phyloP scores from a whole-genome alignment of 75 land plant genomes.

The Adiantum capillusveneris region DNA sequence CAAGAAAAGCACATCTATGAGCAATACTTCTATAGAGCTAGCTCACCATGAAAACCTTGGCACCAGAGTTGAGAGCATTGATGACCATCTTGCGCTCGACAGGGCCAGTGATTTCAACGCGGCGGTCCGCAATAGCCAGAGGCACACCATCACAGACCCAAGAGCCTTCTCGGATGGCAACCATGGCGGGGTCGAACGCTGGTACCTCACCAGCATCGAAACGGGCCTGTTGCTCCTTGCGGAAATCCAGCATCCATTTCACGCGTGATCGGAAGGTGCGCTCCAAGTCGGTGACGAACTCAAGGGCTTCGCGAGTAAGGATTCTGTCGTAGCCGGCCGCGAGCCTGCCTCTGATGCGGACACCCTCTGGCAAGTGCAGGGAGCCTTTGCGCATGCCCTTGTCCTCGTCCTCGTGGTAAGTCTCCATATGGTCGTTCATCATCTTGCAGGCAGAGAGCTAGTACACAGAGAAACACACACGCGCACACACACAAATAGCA shows the following conservation, averaged over 20 bases:
- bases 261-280: conserved; percentile 55
- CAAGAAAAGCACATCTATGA: no score
- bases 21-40: no score
- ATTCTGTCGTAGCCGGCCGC: conserved; percentile 44
- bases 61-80: conserved; percentile 92
- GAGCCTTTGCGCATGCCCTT: neutral
- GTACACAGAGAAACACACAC: no score
- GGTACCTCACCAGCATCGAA: conserved; percentile 71
- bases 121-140: conserved; percentile 70
- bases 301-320: conserved; percentile 68
- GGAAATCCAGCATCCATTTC: conserved; percentile 60
- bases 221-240: conserved; percentile 62
- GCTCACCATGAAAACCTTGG: conserved; percentile 90
- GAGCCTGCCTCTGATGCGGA: conserved; percentile 62
- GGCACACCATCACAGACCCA: conserved; percentile 65
- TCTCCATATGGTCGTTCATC: no score
- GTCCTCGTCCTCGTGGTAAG: no score
- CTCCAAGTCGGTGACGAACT: conserved; percentile 75
- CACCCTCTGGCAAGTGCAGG: conserved; percentile 62
- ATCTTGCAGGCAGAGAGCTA: no score
- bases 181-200: conserved; percentile 76
- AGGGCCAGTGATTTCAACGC: conserved; percentile 91
- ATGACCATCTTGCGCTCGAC: conserved; percentile 93
- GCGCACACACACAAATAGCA: no score
- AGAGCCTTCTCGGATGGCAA: conserved; percentile 53